phyloP scores from a whole-genome alignment of 2,329 filamentous ascomycete species.

The Emericellopsis atlantica region DNA sequence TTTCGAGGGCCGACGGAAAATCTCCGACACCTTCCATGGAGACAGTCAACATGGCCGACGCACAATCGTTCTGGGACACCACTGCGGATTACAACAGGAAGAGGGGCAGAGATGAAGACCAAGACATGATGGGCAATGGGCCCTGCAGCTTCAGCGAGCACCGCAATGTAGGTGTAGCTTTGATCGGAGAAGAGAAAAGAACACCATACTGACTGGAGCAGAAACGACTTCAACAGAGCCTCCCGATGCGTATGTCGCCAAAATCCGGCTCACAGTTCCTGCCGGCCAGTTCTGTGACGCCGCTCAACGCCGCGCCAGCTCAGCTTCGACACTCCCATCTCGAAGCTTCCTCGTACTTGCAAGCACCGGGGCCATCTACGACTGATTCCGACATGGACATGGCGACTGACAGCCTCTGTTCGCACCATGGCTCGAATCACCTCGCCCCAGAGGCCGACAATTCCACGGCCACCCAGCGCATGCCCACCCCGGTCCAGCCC shows the following conservation, averaged over 20 bases:
- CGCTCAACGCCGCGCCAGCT: conserved; percentile 20
- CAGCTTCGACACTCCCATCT: conserved; percentile 15
- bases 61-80: conserved; percentile 1
- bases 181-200: background rate
- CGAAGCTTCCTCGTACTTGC: conserved; percentile 17
- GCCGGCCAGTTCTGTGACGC: conserved; percentile 20
- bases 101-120: conserved; percentile 32
- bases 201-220: conserved; percentile 10
- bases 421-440: background rate
- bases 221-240: conserved; percentile 39
- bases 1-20: too few species aligned
- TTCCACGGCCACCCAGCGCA: conserved; percentile 24
- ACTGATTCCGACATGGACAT: conserved; percentile 36
- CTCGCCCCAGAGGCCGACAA: conserved; percentile 5
- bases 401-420: conserved; percentile 18
- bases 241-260: conserved; percentile 35
- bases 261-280: conserved; percentile 15
- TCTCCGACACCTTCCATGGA: background rate
- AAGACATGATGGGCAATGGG: conserved; percentile 21
- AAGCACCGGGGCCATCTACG: conserved; percentile 6
- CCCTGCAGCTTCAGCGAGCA: conserved; percentile 34
- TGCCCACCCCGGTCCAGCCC: conserved; percentile 48
- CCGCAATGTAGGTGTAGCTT: conserved; percentile 27
- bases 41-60: conserved; percentile 20
- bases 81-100: conserved; percentile 26